Conservation (phyloP, 2,329 filamentous ascomycete genomes). For the Dactylellina haptotyla region DNA sequence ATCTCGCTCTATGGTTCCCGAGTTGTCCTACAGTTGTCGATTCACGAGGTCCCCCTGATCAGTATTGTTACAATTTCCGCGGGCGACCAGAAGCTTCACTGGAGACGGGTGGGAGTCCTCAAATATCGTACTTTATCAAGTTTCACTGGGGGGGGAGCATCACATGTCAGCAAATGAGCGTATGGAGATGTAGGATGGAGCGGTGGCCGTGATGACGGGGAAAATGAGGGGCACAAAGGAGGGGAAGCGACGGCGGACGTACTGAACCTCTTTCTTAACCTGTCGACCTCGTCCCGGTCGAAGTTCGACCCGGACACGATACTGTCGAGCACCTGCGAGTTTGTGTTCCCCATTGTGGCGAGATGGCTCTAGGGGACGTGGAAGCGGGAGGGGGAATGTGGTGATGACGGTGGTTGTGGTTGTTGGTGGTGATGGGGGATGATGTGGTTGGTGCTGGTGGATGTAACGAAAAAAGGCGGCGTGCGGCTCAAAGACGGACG, state of each 20-base stretch:
- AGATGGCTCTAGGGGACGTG: conserved; percentile 24
- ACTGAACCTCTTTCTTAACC: conserved; percentile 91
- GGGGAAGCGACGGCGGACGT: conserved; percentile 18
- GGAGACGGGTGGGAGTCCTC: not conserved
- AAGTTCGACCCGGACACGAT: conserved; percentile 98
- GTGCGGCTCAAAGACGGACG: conserved; percentile 64
- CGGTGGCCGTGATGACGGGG: not conserved
- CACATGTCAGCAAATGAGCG: conserved; percentile 13
- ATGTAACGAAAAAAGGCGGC: conserved; percentile 10
- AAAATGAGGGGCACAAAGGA: conserved; percentile 23
- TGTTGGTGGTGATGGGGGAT: not conserved
- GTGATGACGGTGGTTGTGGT: not conserved
- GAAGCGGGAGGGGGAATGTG: not conserved
- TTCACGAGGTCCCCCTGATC: conserved; percentile 24
- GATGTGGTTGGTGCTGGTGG: not conserved
- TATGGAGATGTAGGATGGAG: not conserved
- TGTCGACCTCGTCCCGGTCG: conserved; percentile 95
- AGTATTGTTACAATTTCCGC: not conserved
- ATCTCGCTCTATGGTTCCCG: conserved; percentile 96
- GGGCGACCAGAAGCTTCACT: not conserved
- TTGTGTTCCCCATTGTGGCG: conserved; percentile 73
- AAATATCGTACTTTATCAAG: conserved; percentile 81
- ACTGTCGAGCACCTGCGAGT: conserved; percentile 83
- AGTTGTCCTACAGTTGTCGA: conserved; percentile 78
- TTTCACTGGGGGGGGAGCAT: conserved; percentile 70